These are phyloP conservation scores for Murraya koenigii DNA, from an alignment of 345 rosid species.

Conservation along the genomic window DNA sequence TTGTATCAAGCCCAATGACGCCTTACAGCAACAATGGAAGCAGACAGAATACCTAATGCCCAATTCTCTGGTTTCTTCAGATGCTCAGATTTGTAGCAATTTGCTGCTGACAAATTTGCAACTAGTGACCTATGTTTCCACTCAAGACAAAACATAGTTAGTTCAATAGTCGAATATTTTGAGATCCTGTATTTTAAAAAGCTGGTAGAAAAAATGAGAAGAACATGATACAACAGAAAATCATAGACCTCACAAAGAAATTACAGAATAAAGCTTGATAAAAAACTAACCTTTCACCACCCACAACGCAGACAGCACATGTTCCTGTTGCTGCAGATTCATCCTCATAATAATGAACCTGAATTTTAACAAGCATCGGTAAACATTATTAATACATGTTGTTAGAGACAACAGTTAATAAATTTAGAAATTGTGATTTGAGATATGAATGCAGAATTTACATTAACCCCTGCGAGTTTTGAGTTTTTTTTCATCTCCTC, in stretches of 20 bases:
- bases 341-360: conserved; percentile 88
- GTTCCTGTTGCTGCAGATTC: conserved; percentile 86
- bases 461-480: conserved; percentile 76
- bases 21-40: not conserved
- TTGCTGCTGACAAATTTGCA: conserved; percentile 94
- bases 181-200: not conserved
- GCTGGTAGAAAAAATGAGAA: not conserved
- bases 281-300: conserved; percentile 89
- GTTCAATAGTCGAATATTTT: not conserved
- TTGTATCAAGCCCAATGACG: not conserved
- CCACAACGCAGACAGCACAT: conserved; percentile 90
- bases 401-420: not conserved
- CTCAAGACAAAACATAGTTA: not conserved
- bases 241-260: not conserved
- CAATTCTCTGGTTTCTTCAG: conserved; percentile 89
- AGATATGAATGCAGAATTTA: conserved; percentile 20
- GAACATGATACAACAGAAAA: not conserved
- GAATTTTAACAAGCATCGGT: conserved; percentile 1
- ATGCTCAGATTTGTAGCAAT: conserved; percentile 92
- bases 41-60: conserved; percentile 67
- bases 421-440: not conserved
- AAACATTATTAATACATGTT: not conserved
- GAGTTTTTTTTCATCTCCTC: conserved; percentile 91
- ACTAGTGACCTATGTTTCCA: conserved; percentile 62
- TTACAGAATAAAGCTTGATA: not conserved